Base-by-base conservation (phyloP, 2,329 filamentous ascomycete species). In the Colletotrichum cuscutae region DNA sequence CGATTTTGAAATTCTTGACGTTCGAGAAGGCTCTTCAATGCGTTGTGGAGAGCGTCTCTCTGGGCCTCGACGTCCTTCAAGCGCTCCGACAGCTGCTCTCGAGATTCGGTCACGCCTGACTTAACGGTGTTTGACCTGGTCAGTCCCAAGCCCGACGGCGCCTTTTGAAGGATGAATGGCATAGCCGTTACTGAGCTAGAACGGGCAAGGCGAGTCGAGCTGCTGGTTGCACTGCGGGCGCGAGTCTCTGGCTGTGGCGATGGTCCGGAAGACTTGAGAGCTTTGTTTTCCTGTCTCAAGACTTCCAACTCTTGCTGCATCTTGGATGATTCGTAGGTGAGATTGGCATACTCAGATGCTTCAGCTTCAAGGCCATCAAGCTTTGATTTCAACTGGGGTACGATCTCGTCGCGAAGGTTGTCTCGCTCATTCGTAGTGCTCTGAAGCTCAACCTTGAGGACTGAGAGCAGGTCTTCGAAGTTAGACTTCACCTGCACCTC, bases 41-140 rank as follows among this genome's bases (percentile, higher is more conserved):
- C 95, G 73, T 90, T 91, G 84, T 98, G 97, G 7, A 99, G 87
- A 1, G 96, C 95, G 82, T 99, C 96, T 59, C 97, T 91, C 84
- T 99, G 97, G 56, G 94, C 92, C 82, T 98, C 96, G 12, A 98
- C 92, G 76, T 98, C 96, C 82, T 97, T 98, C 22, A 98, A 87
- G 35, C 94, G 90, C 76, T 98, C 95, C 1, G 92, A 90, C 19
- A 95, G 83, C 12, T 90, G 88, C 67, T 96, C 94, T 67, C 91
- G 88, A 4, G 90, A 91, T 76, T 94, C 89, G 6, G 75, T 66
- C 30, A 75, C 68, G 32, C 74, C 61, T 42, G 69, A 74, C 85
- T 92, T 86, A 54, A 88, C 84, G 54, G 84, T 89, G 78, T 87
- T 89, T 11, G 92, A 92, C 74, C 93, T 86, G 9, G 90, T 89